Conservation (phyloP, 2,329 filamentous ascomycete species). For the Exserohilum rostratum region DNA sequence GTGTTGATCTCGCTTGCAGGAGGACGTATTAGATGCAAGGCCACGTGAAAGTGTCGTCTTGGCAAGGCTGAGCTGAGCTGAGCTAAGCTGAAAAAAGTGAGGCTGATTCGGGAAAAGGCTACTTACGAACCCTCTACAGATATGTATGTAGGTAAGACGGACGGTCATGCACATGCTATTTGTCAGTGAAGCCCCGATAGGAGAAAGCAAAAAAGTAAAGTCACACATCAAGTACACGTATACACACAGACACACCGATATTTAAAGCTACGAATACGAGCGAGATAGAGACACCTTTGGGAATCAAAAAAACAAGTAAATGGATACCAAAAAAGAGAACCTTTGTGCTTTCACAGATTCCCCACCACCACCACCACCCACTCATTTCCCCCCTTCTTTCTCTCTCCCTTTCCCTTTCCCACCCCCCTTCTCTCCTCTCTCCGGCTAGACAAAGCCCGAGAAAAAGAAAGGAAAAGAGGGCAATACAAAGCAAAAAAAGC, state of each 20-base stretch:
- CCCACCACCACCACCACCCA: not conserved
- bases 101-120: too few species aligned
- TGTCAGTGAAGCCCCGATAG: too few species aligned
- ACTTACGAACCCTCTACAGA: too few species aligned
- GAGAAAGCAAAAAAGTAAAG: too few species aligned
- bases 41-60: too few species aligned
- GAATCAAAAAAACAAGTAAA: slow-evolving; percentile 1
- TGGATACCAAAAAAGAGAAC: not conserved
- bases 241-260: not conserved
- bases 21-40: too few species aligned
- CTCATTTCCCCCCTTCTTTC: not conserved
- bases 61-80: too few species aligned
- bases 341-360: not conserved
- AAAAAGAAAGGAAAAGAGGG: not conserved
- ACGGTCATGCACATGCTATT: too few species aligned
- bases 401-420: not conserved
- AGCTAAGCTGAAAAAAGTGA: too few species aligned
- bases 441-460: not conserved
- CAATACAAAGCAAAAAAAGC: not conserved
- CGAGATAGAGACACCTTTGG: not conserved
- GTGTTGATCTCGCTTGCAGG: too few species aligned
- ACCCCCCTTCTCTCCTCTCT: not conserved
- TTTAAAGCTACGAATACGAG: not conserved
- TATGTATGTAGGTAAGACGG: too few species aligned
- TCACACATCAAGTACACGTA: too few species aligned